Evolutionary conservation across 208 protist species (phyloP).

Genomic region (Plasmodiophora brassicae): DNA sequence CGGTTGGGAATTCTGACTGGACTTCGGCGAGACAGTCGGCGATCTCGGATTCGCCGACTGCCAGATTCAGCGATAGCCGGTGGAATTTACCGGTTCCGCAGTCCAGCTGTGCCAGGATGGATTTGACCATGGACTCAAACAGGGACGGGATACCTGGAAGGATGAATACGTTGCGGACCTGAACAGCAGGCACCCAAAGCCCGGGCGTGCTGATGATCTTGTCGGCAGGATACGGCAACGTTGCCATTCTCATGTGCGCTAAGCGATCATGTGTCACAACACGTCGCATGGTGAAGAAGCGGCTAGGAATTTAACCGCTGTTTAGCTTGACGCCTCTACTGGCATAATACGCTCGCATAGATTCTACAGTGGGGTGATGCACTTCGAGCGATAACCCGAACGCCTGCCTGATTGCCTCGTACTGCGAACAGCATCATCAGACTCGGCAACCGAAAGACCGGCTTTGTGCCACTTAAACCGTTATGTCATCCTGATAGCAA

Average conservation of each 20-base stretch:
- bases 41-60: constrained; percentile 19
- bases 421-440: background rate
- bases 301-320: too few species aligned
- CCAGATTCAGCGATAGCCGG: background rate
- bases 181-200: background rate
- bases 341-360: background rate
- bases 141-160: background rate
- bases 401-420: background rate
- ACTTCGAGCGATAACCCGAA: background rate
- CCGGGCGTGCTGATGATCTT: background rate
- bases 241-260: background rate
- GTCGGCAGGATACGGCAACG: background rate
- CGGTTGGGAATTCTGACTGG: background rate
- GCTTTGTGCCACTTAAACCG: too few species aligned
- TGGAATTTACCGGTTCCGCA: background rate
- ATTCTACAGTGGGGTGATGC: background rate
- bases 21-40: background rate
- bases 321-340: background rate
- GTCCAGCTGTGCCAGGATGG: background rate
- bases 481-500: too few species aligned
- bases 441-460: background rate
- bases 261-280: too few species aligned
- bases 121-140: background rate
- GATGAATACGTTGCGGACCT: constrained; percentile 21
- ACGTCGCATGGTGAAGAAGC: too few species aligned